Base-by-base conservation (phyloP, 2,329 filamentous ascomycete species). In the Xylaria digitata region DNA sequence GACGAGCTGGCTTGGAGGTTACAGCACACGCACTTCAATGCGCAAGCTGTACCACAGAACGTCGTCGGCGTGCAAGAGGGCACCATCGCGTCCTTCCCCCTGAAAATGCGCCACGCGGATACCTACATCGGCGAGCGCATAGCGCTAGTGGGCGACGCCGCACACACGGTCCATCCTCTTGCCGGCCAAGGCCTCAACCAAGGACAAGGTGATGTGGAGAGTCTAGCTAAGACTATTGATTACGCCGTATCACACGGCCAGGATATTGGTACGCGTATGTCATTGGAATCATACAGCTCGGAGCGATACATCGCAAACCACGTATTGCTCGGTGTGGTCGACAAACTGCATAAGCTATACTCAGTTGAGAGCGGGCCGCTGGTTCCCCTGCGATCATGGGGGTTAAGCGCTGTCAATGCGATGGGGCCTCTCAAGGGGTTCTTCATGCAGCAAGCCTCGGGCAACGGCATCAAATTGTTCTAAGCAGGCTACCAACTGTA, bases 171-270 rank as follows among this genome's bases (percentile, higher is more conserved):
- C 71, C 96, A 99, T 78, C 96, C 96, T 0, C 89, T 99, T 3
- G 96, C 93, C 1, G 96, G 96, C 0, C 96, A 98, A 79, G 96
- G 96, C 0, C 84, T 99, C 15, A 99, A 99, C 76, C 92, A 96
- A 74, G 96, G 96, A 1, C 90, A 98, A 70, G 94, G 89, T 19
- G 96, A 99, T 77, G 92, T 96, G 0, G 90, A 93, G 74, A 91
- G 91, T 60, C 86, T 99, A 0, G 89, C 90, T 6, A 86, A 85
- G 69, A 89, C 89, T 0, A 91, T 99, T 57, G 88, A 89, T 67
- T 90, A 90, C 71, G 92, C 93, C 3, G 90, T 96, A 19, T 82
- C 85, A 49, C 92, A 96, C 70, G 96, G 96, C 0, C 92, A 94
- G 83, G 96, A 99, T 75, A 87, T 98, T 37, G 96, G 96, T 26